Percentiles rank a stretch among this genome's conserved stretches.
phyloP scores from a whole-genome alignment of 768 basidiomycete species.

The Podaxis carcinomalis region DNA sequence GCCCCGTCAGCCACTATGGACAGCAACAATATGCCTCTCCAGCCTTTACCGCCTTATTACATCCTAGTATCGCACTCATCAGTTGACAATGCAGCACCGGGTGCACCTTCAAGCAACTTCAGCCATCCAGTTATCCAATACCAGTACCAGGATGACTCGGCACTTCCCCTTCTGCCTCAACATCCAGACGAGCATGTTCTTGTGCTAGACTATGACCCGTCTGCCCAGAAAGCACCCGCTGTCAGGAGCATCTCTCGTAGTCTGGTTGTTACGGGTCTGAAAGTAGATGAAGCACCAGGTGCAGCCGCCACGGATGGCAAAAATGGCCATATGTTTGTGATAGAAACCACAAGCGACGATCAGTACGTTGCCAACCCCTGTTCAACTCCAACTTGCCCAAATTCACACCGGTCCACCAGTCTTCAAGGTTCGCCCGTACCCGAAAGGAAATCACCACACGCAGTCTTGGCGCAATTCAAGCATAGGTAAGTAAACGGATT shows the following conservation, averaged over 20 bases:
- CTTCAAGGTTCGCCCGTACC: conserved; percentile 21
- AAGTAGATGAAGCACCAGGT: conserved; percentile 70
- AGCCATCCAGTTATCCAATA: conserved; percentile 75
- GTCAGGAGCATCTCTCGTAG: conserved; percentile 48
- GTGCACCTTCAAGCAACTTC: conserved; percentile 41
- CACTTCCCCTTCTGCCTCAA: conserved; percentile 57
- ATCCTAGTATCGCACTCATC: conserved; percentile 62
- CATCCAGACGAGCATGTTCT: conserved; percentile 66
- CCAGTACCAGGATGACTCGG: conserved; percentile 77
- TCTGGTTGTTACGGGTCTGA: conserved; percentile 51
- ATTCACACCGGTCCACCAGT: conserved; percentile 16
- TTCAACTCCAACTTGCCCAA: neutral
- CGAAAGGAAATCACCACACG: conserved; percentile 45
- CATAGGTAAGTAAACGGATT: conserved; percentile 44
- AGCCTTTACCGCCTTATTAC: conserved; percentile 53
- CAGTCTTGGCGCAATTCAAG: conserved; percentile 59
- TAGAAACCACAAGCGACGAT: conserved; percentile 62
- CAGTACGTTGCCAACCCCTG: conserved; percentile 28
- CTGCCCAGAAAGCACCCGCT: conserved; percentile 30
- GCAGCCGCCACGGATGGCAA: conserved; percentile 47
- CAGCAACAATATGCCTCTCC: neutral
- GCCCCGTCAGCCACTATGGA: neutral
- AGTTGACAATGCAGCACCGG: conserved; percentile 29
- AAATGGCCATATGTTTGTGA: conserved; percentile 71
- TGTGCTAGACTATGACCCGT: conserved; percentile 65